Percentiles rank a stretch among this genome's conserved stretches.
Evolutionary conservation across 371 early-diverging fungal species (phyloP).

Genomic region (Syncephalastrum contaminatum): DNA sequence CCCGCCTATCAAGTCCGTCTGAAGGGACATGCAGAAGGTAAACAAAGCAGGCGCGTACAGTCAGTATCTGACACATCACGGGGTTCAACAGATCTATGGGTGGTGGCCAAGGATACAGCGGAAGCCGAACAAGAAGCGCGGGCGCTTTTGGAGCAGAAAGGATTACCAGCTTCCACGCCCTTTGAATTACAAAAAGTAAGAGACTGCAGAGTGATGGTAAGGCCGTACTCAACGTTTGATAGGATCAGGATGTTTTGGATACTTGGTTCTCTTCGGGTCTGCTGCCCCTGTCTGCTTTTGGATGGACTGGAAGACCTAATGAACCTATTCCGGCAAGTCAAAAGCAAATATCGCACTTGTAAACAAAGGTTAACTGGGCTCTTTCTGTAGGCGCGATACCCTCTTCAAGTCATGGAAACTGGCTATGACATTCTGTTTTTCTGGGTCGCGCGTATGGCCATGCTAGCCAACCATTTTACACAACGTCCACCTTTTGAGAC

Average conservation of each 20-base stretch:
- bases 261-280: slow-evolving; percentile 99
- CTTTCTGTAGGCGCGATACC: slow-evolving; percentile 61
- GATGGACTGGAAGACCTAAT: slow-evolving; percentile 52
- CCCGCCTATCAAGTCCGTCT: slow-evolving; percentile 97
- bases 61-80: slow-evolving; percentile 14
- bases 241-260: slow-evolving; percentile 98
- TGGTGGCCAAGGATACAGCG: slow-evolving; percentile 60
- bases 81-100: slow-evolving; percentile 57
- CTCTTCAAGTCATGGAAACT: slow-evolving; percentile 94
- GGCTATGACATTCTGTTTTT: slow-evolving; percentile 99
- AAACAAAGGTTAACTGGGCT: not conserved
- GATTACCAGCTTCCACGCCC: slow-evolving; percentile 23
- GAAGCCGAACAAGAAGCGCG: slow-evolving; percentile 61
- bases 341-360: not conserved
- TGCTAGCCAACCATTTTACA: slow-evolving; percentile 92
- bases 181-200: slow-evolving; percentile 36
- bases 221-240: not conserved
- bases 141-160: slow-evolving; percentile 25
- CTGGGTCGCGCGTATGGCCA: slow-evolving; percentile 99
- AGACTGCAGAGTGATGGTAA: no score
- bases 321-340: slow-evolving; percentile 35
- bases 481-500: slow-evolving; percentile 85
- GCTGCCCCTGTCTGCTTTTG: slow-evolving; percentile 91
- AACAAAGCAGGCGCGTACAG: slow-evolving; percentile 20
- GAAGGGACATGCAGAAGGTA: slow-evolving; percentile 49